phyloP scores from a whole-genome alignment of 768 basidiomycete species.

The Podaxis carcinomalis region DNA sequence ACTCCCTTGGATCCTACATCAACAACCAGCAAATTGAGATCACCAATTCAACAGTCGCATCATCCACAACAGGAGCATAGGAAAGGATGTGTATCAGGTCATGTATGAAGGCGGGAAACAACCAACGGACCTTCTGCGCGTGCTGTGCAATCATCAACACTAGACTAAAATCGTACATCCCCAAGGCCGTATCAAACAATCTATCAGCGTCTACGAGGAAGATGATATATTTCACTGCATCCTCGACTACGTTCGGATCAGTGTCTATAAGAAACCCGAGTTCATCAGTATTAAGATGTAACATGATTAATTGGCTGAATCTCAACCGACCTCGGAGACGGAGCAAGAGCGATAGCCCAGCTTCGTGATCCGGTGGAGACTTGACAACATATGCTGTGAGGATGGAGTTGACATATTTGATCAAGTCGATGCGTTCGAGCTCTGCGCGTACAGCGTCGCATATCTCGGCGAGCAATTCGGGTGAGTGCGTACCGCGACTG shows the following conservation, averaged over 20 bases:
- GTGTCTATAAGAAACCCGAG: constrained; percentile 30
- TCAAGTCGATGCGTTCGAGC: constrained; percentile 67
- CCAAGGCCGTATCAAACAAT: constrained; percentile 91
- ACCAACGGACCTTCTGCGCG: constrained; percentile 78
- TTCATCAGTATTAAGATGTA: constrained; percentile 13
- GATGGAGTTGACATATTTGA: constrained; percentile 85
- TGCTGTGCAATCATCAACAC: constrained; percentile 96
- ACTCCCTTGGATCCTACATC: constrained; percentile 90
- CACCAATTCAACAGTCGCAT: not conserved
- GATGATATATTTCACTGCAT: constrained; percentile 97
- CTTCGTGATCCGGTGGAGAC: constrained; percentile 85
- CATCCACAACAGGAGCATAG: not conserved
- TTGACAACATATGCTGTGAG: constrained; percentile 93
- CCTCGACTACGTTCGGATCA: constrained; percentile 79
- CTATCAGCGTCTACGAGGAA: constrained; percentile 92
- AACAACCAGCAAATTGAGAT: not conserved
- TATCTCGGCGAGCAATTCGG: constrained; percentile 58
- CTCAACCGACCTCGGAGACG: constrained; percentile 63
- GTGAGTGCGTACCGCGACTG: constrained; percentile 57
- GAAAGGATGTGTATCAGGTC: not conserved
- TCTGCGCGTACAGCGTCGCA: constrained; percentile 75
- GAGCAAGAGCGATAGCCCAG: constrained; percentile 71
- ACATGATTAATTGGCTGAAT: not conserved
- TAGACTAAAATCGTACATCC: constrained; percentile 98
- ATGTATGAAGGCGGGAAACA: not conserved